Conservation (phyloP, 345 rosid species). For the Sisymbrium altissimum region DNA sequence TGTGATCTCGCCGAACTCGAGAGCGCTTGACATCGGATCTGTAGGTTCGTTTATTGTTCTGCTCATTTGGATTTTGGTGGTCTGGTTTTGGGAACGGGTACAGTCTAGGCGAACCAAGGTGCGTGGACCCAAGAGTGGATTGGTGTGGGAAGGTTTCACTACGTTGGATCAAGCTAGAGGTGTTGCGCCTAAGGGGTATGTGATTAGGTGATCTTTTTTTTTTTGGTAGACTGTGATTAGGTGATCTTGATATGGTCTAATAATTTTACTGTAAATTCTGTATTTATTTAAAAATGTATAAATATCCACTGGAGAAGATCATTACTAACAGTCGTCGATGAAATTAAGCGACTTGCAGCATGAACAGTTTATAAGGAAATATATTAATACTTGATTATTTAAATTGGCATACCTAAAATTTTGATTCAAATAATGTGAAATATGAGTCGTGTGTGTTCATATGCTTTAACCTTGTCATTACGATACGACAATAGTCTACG, state of each 20-base stretch:
- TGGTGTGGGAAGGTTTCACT: constrained; percentile 29
- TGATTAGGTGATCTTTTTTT: not conserved
- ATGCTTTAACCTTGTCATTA: not conserved
- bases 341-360: not conserved
- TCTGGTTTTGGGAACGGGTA: not conserved
- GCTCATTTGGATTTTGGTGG: not conserved
- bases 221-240: no score
- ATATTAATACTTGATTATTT: not conserved
- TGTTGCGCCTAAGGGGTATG: not conserved
- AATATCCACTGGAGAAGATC: not conserved
- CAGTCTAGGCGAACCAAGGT: constrained; percentile 10
- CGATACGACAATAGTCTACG: no score
- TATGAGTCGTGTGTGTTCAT: no score
- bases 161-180: constrained; percentile 24
- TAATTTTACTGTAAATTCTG: not conserved
- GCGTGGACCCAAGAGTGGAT: constrained; percentile 21
- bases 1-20: not conserved
- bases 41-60: not conserved
- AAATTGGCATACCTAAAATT: not conserved
- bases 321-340: not conserved
- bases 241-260: not conserved
- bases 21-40: not conserved
- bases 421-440: not conserved
- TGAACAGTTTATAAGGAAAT: not conserved
- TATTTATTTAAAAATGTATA: no score